Evolutionary conservation across 805 yeast species (phyloP).

Genomic region (Metschnikowia sp.): DNA sequence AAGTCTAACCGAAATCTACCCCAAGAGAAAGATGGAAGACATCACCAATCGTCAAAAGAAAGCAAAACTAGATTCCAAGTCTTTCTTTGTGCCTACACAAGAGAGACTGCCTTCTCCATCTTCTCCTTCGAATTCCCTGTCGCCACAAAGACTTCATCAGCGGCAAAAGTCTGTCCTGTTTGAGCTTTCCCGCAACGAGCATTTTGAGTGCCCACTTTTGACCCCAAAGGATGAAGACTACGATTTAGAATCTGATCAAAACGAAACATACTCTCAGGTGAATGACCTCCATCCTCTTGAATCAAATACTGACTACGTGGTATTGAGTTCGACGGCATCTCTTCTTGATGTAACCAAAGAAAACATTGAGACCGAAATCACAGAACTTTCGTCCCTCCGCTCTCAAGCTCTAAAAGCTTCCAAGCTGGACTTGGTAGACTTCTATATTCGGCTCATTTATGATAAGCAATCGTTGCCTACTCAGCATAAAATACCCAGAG

Average conservation of each 20-base stretch:
- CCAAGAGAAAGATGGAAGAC: conserved; percentile 37
- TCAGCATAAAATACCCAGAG: conserved; percentile 29
- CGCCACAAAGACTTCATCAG: conserved; percentile 18
- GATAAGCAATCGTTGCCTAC: conserved; percentile 34
- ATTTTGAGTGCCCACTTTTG: conserved; percentile 34
- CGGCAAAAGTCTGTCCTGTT: conserved; percentile 28
- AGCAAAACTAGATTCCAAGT: conserved; percentile 19
- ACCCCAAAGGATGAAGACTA: conserved; percentile 44
- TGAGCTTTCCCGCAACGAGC: conserved; percentile 23
- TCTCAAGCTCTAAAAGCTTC: conserved; percentile 13
- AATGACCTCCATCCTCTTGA: conserved; percentile 13
- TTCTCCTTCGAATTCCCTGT: conserved; percentile 22
- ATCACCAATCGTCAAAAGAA: conserved; percentile 32
- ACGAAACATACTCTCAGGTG: conserved; percentile 4
- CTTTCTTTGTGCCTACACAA: conserved; percentile 18
- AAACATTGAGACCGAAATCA: conserved; percentile 28
- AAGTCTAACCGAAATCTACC: conserved; percentile 26
- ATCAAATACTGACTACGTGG: conserved; percentile 35
- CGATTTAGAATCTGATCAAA: conserved; percentile 23
- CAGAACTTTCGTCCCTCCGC: conserved; percentile 26
- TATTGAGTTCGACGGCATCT: conserved; percentile 32
- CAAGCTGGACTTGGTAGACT: conserved; percentile 28
- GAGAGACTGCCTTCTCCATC: conserved; percentile 26
- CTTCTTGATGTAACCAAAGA: conserved; percentile 23
- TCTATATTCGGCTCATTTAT: conserved; percentile 32